These are phyloP conservation scores for Nigrograna mackinnonii DNA, from an alignment of 2,329 filamentous ascomycete genomes.

Conservation along the genomic window DNA sequence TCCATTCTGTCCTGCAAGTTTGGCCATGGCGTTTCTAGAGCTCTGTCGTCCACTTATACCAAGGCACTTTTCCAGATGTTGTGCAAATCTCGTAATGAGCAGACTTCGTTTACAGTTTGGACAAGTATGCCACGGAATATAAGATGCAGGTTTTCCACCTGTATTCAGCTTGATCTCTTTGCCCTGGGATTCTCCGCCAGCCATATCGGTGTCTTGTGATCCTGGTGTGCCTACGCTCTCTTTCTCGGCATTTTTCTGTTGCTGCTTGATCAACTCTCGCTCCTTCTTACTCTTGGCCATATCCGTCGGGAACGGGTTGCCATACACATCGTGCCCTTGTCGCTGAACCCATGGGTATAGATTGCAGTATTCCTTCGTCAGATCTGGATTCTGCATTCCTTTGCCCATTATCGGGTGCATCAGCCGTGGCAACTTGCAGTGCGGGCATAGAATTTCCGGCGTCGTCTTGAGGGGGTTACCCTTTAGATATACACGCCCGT, in stretches of 20 bases:
- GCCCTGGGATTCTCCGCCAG: conserved; percentile 26
- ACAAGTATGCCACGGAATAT: conserved; percentile 60
- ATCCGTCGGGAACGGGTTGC: conserved; percentile 77
- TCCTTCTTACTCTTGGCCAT: conserved; percentile 77
- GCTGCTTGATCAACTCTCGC: conserved; percentile 57
- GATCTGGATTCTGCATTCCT: conserved; percentile 66
- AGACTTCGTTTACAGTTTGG: conserved; percentile 65
- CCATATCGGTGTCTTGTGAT: conserved; percentile 46
- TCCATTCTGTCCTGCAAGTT: conserved; percentile 42
- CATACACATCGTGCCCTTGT: conserved; percentile 78
- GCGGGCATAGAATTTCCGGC: conserved; percentile 71
- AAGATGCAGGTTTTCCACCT: conserved; percentile 48
- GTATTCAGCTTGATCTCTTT: conserved; percentile 54
- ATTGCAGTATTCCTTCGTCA: conserved; percentile 71
- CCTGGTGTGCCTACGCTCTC: conserved; percentile 50
- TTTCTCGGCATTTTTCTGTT: conserved; percentile 45
- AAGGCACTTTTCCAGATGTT: conserved; percentile 65
- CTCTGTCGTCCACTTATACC: conserved; percentile 59
- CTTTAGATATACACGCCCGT: conserved; percentile 69
- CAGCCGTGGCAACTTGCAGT: conserved; percentile 74
- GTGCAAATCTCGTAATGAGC: conserved; percentile 63
- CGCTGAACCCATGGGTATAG: conserved; percentile 77
- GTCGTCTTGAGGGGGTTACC: conserved; percentile 74
- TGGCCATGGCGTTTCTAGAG: conserved; percentile 53
- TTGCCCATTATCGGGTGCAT: conserved; percentile 74